phyloP scores from a whole-genome alignment of 2,329 filamentous ascomycete genomes.

The Phialophora expanda region DNA sequence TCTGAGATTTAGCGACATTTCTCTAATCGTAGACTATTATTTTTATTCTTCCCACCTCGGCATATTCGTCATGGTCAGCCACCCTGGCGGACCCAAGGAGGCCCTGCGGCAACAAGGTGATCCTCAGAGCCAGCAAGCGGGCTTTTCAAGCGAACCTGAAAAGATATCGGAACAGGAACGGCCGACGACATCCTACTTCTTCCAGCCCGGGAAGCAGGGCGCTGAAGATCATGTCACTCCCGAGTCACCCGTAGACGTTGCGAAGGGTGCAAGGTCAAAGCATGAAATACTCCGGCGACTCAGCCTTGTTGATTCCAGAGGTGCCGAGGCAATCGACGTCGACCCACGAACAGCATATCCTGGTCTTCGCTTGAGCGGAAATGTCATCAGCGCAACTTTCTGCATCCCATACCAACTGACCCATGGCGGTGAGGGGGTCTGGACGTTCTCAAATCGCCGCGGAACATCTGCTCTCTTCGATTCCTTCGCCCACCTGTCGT shows the following conservation, averaged over 20 bases:
- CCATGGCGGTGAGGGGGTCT: slow-evolving; percentile 59
- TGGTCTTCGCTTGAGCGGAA: slow-evolving; percentile 63
- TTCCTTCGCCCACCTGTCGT: slow-evolving; percentile 85
- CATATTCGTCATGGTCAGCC: slow-evolving; percentile 10
- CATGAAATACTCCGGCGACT: slow-evolving; percentile 60
- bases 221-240: slow-evolving; percentile 28
- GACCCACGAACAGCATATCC: slow-evolving; percentile 63
- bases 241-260: slow-evolving; percentile 49
- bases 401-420: slow-evolving; percentile 66
- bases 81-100: slow-evolving; percentile 7
- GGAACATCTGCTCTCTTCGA: slow-evolving; percentile 93
- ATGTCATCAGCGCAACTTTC: slow-evolving; percentile 68
- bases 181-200: slow-evolving; percentile 33
- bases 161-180: slow-evolving; percentile 42
- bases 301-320: slow-evolving; percentile 50
- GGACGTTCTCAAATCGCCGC: slow-evolving; percentile 74
- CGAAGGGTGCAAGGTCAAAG: slow-evolving; percentile 53
- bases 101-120: not conserved
- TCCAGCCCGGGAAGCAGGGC: slow-evolving; percentile 33
- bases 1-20: slow-evolving; percentile 1
- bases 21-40: not conserved
- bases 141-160: slow-evolving; percentile 18
- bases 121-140: slow-evolving; percentile 8
- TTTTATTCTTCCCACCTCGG: not conserved
- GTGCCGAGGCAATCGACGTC: slow-evolving; percentile 46